phyloP scores from a whole-genome alignment of 345 rosid species.

The Litchi chinensis region DNA sequence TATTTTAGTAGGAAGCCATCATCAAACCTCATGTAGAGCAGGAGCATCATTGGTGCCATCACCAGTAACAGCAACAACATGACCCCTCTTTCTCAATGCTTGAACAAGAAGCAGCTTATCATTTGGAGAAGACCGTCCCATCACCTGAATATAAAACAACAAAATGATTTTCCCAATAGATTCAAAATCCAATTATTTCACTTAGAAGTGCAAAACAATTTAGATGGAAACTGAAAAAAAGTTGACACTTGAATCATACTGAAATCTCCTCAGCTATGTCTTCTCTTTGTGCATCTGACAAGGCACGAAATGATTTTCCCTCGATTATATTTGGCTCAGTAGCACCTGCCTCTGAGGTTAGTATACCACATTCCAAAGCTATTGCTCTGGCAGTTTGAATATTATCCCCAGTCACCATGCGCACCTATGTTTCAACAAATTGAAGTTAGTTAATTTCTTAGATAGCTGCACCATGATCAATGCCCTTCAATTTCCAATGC shows the following conservation, averaged over 20 bases:
- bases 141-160: slow-evolving; percentile 54
- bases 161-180: slow-evolving; percentile 11
- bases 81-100: slow-evolving; percentile 71
- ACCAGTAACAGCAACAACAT: slow-evolving; percentile 91
- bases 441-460: not conserved
- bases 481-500: not conserved
- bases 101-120: slow-evolving; percentile 91
- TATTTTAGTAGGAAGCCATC: slow-evolving; percentile 6
- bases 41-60: slow-evolving; percentile 98
- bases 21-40: slow-evolving; percentile 79
- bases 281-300: slow-evolving; percentile 71
- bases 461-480: not conserved
- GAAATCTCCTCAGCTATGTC: slow-evolving; percentile 73
- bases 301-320: slow-evolving; percentile 78
- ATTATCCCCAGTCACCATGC: slow-evolving; percentile 99
- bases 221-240: not conserved
- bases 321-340: slow-evolving; percentile 74
- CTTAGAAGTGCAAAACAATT: not conserved
- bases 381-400: slow-evolving; percentile 92
- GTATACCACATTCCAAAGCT: slow-evolving; percentile 94
- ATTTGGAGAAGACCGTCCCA: slow-evolving; percentile 91
- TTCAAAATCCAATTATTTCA: not conserved
- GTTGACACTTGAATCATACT: slow-evolving; percentile 41
- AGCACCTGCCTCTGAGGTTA: slow-evolving; percentile 60
- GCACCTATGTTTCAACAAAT: slow-evolving; percentile 54